phyloP scores from a whole-genome alignment of 306 rosid species.

The Quillaja saponaria region DNA sequence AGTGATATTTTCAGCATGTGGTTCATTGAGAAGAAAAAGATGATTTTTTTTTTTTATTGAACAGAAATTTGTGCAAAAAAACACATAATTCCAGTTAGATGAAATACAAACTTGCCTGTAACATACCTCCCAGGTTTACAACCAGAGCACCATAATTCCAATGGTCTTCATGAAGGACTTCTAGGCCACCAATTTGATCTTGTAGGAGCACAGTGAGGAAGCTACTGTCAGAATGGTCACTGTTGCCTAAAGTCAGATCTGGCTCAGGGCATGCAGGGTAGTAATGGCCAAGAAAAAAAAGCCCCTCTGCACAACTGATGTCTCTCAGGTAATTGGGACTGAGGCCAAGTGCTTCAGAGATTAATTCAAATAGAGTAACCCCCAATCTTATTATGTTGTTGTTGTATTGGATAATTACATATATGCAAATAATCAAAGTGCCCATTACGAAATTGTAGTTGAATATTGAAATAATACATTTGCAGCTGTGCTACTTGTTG shows the following conservation, averaged over 20 bases:
- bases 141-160: constrained; percentile 41
- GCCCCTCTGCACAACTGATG: constrained; percentile 18
- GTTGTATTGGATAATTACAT: constrained; percentile 36
- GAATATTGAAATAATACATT: too few relatives aligned
- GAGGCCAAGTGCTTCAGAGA: constrained; percentile 40
- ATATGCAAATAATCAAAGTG: too few relatives aligned
- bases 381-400: constrained; percentile 22
- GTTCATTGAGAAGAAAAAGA: background rate
- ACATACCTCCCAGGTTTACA: constrained; percentile 37
- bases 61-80: background rate
- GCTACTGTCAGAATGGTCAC: constrained; percentile 32
- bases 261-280: constrained; percentile 46
- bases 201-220: constrained; percentile 49
- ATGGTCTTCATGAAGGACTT: constrained; percentile 30
- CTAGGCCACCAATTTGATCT: constrained; percentile 54
- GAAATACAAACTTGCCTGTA: constrained; percentile 19
- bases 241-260: constrained; percentile 28
- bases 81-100: background rate
- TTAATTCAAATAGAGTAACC: constrained; percentile 18
- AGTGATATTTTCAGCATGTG: background rate
- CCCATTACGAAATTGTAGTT: too few relatives aligned
- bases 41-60: background rate
- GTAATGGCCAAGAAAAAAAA: constrained; percentile 22
- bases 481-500: too few relatives aligned
- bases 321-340: constrained; percentile 20